Percentiles rank a stretch among this genome's conserved stretches.
Conservation (phyloP, 306 rosid genomes). For the Casuarina glauca region DNA sequence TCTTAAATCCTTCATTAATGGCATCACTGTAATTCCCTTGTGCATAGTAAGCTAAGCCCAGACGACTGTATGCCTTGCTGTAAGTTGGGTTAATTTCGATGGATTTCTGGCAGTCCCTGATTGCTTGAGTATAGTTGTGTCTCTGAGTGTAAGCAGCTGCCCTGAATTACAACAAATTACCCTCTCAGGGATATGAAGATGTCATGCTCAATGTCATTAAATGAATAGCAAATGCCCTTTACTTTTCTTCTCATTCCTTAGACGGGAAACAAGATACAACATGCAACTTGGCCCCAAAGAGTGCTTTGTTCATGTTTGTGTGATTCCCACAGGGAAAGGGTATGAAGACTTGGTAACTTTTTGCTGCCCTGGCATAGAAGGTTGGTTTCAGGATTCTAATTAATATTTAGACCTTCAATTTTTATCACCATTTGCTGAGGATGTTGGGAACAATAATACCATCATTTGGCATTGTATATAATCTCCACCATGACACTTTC, state of each 20-base stretch:
- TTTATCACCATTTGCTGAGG: background rate
- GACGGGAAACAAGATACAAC: background rate
- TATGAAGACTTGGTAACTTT: background rate
- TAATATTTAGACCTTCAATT: background rate
- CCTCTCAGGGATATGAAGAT: background rate
- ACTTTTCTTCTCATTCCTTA: background rate
- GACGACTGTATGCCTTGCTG: slow-evolving; percentile 92
- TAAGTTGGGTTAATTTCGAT: slow-evolving; percentile 81
- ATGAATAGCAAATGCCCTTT: background rate
- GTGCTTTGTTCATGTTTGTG: background rate
- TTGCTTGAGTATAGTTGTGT: slow-evolving; percentile 71
- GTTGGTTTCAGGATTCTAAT: background rate
- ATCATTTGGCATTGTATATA: slow-evolving; percentile 1
- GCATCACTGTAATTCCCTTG: slow-evolving; percentile 86
- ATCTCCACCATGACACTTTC: background rate
- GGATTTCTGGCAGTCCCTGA: slow-evolving; percentile 74
- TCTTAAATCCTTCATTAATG: slow-evolving; percentile 65
- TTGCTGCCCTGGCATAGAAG: background rate
- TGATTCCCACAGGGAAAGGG: background rate
- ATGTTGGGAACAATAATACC: background rate
- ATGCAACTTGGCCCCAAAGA: background rate
- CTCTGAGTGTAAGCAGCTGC: slow-evolving; percentile 93
- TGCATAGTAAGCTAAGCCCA: slow-evolving; percentile 79
- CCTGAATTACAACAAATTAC: slow-evolving; percentile 37
- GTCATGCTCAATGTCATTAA: background rate